phyloP scores from a whole-genome alignment of 106 monocot species.

The Alisma plantagoaquatica region DNA sequence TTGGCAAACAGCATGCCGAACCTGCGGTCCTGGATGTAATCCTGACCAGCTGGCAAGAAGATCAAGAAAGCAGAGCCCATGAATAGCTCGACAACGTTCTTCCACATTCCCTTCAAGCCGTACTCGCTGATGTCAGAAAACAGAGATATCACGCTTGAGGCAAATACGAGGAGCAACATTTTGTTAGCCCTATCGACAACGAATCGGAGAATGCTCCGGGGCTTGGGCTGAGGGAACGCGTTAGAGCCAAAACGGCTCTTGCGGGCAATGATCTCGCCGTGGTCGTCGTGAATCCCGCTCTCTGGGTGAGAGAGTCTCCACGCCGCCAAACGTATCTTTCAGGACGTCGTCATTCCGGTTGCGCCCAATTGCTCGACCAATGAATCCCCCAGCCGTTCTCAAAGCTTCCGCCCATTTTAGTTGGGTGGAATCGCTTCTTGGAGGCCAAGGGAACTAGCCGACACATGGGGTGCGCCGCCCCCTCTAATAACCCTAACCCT shows the following conservation, averaged over 20 bases:
- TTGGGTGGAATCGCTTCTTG: too few species aligned
- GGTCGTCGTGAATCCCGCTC: conserved; percentile 13
- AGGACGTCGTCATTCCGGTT: conserved; percentile 2
- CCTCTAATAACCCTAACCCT: too few species aligned
- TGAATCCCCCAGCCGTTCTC: too few species aligned
- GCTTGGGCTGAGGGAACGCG: conserved; percentile 17
- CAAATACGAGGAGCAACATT: conserved; percentile 29
- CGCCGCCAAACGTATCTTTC: conserved; percentile 18
- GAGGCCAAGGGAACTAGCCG: too few species aligned
- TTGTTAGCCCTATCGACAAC: conserved; percentile 26
- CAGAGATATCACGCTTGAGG: conserved; percentile 29
- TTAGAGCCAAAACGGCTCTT: conserved; percentile 29
- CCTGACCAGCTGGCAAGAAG: conserved; percentile 22
- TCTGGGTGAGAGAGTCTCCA: conserved; percentile 4
- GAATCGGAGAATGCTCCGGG: conserved; percentile 24
- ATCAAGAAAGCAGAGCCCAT: conserved; percentile 23
- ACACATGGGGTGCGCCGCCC: too few species aligned
- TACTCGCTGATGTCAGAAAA: conserved; percentile 42
- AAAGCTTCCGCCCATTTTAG: too few species aligned
- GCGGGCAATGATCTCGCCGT: conserved; percentile 9
- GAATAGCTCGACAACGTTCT: conserved; percentile 44
- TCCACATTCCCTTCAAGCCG: conserved; percentile 43
- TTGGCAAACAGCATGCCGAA: conserved; percentile 22
- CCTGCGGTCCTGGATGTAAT: conserved; percentile 15
- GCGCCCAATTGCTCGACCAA: too few species aligned